phyloP scores from a whole-genome alignment of 257 asterid species.

The Nicotiana tabacum region DNA sequence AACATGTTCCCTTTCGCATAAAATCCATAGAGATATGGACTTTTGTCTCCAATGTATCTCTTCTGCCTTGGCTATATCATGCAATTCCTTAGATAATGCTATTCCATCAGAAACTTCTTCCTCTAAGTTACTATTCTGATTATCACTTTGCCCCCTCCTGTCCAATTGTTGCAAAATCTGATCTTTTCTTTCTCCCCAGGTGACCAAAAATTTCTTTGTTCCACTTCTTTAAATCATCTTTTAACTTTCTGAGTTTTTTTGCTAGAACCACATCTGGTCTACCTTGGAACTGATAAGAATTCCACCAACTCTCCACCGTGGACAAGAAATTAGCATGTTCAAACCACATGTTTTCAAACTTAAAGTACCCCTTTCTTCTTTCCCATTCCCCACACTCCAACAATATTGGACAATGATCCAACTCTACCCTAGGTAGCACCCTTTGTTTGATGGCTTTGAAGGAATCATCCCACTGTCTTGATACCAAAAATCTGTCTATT shows the following conservation, averaged over 20 bases:
- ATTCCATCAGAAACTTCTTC: neutral
- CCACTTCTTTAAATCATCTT: neutral
- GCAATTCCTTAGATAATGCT: too few relatives aligned
- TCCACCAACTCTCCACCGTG: neutral
- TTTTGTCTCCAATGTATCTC: neutral
- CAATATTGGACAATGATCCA: neutral
- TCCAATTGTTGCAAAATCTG: too few relatives aligned
- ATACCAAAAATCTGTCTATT: neutral
- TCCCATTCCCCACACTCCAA: neutral
- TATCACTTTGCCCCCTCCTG: too few relatives aligned
- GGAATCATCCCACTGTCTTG: neutral
- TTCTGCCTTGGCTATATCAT: neutral
- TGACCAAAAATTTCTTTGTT: too few relatives aligned
- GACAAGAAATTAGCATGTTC: neutral
- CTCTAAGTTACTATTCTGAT: neutral
- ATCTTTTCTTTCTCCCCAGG: too few relatives aligned
- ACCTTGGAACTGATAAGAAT: neutral
- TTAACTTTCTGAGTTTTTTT: neutral
- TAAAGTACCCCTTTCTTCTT: neutral
- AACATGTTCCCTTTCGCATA: constrained; percentile 7
- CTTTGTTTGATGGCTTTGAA: neutral
- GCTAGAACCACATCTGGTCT: neutral
- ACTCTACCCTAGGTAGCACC: neutral
- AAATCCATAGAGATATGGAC: neutral
- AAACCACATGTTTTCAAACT: neutral